Evolutionary conservation across 805 yeast species (phyloP), one percentile per base, ranked within the genome.

Genomic region (Starmerella apicola): DNA sequence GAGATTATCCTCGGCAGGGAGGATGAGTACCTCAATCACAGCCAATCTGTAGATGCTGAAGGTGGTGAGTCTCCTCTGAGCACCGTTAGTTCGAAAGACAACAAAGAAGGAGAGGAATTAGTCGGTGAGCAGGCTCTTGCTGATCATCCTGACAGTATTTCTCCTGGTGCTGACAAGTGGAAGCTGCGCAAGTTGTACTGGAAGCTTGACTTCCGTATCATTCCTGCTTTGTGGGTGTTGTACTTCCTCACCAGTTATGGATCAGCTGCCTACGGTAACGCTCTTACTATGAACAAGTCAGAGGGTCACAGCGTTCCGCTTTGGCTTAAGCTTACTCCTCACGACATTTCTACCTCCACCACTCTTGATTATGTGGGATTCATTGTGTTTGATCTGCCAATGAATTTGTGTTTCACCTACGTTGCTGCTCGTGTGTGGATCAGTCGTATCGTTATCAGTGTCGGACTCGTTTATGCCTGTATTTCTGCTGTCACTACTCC

Each of bases 401-500:
- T 81, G 86, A 83, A 83, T 59, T 66, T 83, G 50, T 62, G 74
- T 36, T 81, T 83, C 91, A 82, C 93, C n/a, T 66, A 67, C 39
- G 70, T 81, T 7, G 76, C 85, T 20, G 94, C 95, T 2, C 91
- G 83, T 51, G 70, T 79, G 1, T 83, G 95, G 95, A 62, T 83
- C 46, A 66, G 82, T 6, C 72, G 94, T 58, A 82, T 80, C 49
- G 78, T 81, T 26, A 64, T 80, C 32, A 66, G 82, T 21, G 82
- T 83, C 33, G 94, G 94, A 9, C 51, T 81, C 32, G 83, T 80
- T 1, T 81, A 81, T 53, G 57, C 81, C 1, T 84, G 93, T 56
- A 81, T 79, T 55, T 65, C 76, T 6, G 77, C 81, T 1, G 62
- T 81, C 42, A 44, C 54, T 13, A 68, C 65, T 39, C 61, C 70